Base-by-base conservation (phyloP, 345 rosid species). In the Citrus mangshanensis region DNA sequence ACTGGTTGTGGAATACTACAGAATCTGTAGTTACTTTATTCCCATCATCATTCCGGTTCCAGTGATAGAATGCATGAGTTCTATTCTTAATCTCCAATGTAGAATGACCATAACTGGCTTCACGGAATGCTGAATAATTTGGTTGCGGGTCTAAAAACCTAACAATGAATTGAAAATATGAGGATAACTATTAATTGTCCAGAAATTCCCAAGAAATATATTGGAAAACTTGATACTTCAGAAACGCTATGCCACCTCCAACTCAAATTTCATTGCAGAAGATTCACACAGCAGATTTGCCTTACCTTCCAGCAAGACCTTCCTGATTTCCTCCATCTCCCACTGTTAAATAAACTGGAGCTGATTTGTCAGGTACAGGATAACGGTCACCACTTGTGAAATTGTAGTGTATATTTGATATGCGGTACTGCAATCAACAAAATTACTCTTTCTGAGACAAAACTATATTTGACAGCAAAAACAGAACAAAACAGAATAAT, bases 241-340 rank as follows among this genome's bases (percentile, higher is more conserved):
- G 18, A 65, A 65, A 28, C 1, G 7, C 22, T 34, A 21, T 28
- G 37, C 51, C 35, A 59, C 58, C 38, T 25, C 24, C 35, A 46
- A 46, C 14, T 28, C 30, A 62, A 74, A 62, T 62, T 28, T 21
- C 27, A 42, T 59, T 40, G 24, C 24, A 13, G 58, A 77, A 77
- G 66, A 35, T 25, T 38, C 35, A 42, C 7, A 32, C 42, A 28
- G 42, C 27, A 68, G 27, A 77, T 58, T 55, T 55, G 32, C 30
- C 56, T 64, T 70, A 89, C 93, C 77, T 78, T 14, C 68, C 83
- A 24, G 93, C 93, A 24, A 90, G 79, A 82, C 97, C 97, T 89
- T 92, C 97, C 4, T 87, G 87, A 76, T 92, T 92, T 51, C 96
- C 96, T 74, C 94, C 96, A 76, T 90, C 96, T 22, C 95, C 93